These are phyloP conservation scores for Mycena chlorophos DNA, from an alignment of 768 basidiomycete species.

Conservation along the genomic window DNA sequence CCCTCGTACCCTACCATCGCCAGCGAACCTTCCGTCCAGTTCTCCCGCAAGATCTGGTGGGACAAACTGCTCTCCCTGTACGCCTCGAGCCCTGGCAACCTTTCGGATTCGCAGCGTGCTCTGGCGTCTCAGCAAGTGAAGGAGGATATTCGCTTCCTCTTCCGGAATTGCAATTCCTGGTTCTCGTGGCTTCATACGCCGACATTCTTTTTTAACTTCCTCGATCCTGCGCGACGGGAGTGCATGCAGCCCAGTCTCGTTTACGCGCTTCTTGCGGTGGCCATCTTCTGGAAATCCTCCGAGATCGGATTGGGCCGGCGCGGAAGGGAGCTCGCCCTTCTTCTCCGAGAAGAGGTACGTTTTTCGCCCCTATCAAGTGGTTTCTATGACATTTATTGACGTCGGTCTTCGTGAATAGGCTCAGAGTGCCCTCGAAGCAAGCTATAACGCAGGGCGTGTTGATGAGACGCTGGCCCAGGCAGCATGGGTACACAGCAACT, in stretches of 20 bases:
- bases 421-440: slow-evolving; percentile 69
- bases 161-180: slow-evolving; percentile 67
- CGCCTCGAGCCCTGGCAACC: slow-evolving; percentile 34
- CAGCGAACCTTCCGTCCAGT: slow-evolving; percentile 62
- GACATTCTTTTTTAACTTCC: slow-evolving; percentile 60
- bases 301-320: slow-evolving; percentile 51
- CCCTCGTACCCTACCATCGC: slow-evolving; percentile 35
- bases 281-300: slow-evolving; percentile 71
- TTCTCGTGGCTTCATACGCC: slow-evolving; percentile 75
- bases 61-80: slow-evolving; percentile 66
- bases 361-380: background rate
- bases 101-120: slow-evolving; percentile 48
- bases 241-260: slow-evolving; percentile 69
- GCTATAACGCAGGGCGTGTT: slow-evolving; percentile 68
- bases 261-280: slow-evolving; percentile 59
- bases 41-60: slow-evolving; percentile 78
- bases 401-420: slow-evolving; percentile 34
- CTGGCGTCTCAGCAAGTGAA: slow-evolving; percentile 46
- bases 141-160: slow-evolving; percentile 62
- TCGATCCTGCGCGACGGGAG: slow-evolving; percentile 52
- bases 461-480: slow-evolving; percentile 75
- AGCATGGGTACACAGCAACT: slow-evolving; percentile 72
- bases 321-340: slow-evolving; percentile 58
- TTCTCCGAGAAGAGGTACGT: slow-evolving; percentile 54
- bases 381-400: background rate